Percentiles rank a stretch among this genome's conserved stretches.
Evolutionary conservation across 805 yeast genomes (phyloP).

Genomic region (Pichia sporocuriosa): DNA sequence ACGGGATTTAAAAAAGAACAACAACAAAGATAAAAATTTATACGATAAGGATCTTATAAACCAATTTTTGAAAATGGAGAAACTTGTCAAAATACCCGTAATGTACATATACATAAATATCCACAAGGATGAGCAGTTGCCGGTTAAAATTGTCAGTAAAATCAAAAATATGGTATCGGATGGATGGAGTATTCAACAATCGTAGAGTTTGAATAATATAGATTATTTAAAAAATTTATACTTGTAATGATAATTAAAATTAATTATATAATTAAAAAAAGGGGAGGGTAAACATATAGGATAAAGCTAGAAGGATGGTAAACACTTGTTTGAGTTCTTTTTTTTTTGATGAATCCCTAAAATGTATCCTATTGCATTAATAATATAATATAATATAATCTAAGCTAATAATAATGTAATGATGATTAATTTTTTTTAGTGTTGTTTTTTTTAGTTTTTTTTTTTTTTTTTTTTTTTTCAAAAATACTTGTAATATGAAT

Average conservation of each 20-base stretch:
- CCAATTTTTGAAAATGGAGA: conserved; percentile 12
- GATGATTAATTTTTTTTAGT: too few relatives aligned
- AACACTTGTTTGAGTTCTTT: too few relatives aligned
- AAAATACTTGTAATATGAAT: too few relatives aligned
- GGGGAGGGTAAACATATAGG: too few relatives aligned
- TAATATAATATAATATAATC: too few relatives aligned
- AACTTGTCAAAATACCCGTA: conserved; percentile 18
- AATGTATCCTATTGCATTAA: too few relatives aligned
- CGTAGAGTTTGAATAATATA: conserved; percentile 10
- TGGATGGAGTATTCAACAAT: conserved; percentile 19
- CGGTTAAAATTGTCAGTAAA: conserved; percentile 5
- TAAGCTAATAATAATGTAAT: too few relatives aligned
- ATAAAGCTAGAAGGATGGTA: too few relatives aligned
- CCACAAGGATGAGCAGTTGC: conserved; percentile 2
- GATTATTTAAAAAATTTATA: neutral
- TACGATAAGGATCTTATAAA: neutral
- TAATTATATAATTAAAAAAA: neutral
- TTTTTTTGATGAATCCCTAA: too few relatives aligned
- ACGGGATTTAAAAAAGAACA: neutral
- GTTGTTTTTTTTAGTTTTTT: too few relatives aligned
- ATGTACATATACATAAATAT: conserved; percentile 22
- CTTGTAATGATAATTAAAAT: neutral
- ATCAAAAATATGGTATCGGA: conserved; percentile 9
- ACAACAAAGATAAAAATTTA: neutral
- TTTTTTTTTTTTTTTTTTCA: too few relatives aligned